Evolutionary conservation across 2,329 filamentous ascomycete genomes (phyloP).

Genomic region (Proliferodiscus dingleyae): DNA sequence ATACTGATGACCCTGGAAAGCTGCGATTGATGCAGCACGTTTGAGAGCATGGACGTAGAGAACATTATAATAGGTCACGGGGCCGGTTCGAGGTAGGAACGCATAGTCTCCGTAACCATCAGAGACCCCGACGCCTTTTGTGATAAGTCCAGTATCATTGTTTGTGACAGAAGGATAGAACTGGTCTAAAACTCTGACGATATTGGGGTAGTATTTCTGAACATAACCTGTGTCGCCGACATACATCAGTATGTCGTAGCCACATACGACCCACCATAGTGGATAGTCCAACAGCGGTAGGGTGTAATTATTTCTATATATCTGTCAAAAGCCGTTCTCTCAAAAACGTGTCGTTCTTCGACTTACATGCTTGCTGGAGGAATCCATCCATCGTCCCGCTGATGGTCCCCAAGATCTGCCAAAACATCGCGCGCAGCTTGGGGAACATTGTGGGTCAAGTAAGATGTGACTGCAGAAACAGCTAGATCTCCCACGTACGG

Average conservation of each 20-base stretch:
- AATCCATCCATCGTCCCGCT: conserved; percentile 48
- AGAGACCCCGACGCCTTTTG: conserved; percentile 34
- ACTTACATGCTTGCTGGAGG: conserved; percentile 47
- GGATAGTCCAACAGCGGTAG: conserved; percentile 48
- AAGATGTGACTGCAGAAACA: conserved; percentile 43
- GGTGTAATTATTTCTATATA: conserved; percentile 38
- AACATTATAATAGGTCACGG: conserved; percentile 49
- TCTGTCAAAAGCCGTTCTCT: not conserved
- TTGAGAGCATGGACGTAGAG: conserved; percentile 44
- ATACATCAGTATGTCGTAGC: conserved; percentile 45
- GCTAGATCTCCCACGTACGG: conserved; percentile 50
- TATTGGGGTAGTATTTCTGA: conserved; percentile 36
- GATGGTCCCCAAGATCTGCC: conserved; percentile 45
- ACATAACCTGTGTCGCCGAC: conserved; percentile 42
- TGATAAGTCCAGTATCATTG: conserved; percentile 35
- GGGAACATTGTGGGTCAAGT: conserved; percentile 41
- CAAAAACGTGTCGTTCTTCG: not conserved
- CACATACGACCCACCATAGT: conserved; percentile 47
- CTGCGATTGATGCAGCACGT: conserved; percentile 41
- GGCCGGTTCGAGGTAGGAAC: conserved; percentile 43
- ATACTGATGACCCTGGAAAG: conserved; percentile 17
- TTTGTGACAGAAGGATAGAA: conserved; percentile 44
- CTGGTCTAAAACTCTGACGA: conserved; percentile 39
- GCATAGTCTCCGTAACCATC: conserved; percentile 47
- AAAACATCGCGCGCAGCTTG: conserved; percentile 42